These are phyloP conservation scores for Crucihimalaya himalaica DNA, from an alignment of 345 rosid genomes.

Conservation along the genomic window DNA sequence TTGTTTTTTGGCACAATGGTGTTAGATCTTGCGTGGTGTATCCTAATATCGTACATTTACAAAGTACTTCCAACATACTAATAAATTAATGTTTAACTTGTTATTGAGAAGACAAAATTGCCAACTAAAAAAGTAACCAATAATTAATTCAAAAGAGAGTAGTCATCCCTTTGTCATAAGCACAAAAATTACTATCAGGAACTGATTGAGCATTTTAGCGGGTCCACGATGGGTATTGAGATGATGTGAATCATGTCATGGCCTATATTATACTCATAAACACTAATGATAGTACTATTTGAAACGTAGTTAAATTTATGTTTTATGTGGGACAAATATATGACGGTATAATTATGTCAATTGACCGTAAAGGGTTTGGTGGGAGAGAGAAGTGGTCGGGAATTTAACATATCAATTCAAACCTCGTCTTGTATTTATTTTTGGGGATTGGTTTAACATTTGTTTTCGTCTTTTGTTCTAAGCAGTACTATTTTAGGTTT, in stretches of 20 bases:
- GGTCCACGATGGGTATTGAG: slow-evolving; percentile 24
- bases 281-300: background rate
- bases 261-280: background rate
- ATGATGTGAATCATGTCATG: slow-evolving; percentile 28
- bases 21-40: background rate
- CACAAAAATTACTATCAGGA: background rate
- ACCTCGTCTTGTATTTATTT: slow-evolving; percentile 2
- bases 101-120: slow-evolving; percentile 5
- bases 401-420: background rate
- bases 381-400: background rate
- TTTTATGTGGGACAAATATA: slow-evolving; percentile 22
- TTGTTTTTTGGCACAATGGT: slow-evolving; percentile 2
- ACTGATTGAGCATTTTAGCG: slow-evolving; percentile 7
- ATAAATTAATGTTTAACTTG: background rate
- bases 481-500: background rate
- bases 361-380: slow-evolving; percentile 20
- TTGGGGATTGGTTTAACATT: background rate
- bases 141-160: slow-evolving; percentile 9
- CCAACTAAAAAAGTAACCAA: slow-evolving; percentile 1
- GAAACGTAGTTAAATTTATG: slow-evolving; percentile 2
- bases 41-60: slow-evolving; percentile 14
- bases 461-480: background rate
- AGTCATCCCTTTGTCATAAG: background rate
- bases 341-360: slow-evolving; percentile 3
- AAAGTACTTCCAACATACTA: background rate